Evolutionary conservation across 208 protist species (phyloP), one percentile per base, ranked within the genome.

Genomic region (Vickermania spadyakhi): DNA sequence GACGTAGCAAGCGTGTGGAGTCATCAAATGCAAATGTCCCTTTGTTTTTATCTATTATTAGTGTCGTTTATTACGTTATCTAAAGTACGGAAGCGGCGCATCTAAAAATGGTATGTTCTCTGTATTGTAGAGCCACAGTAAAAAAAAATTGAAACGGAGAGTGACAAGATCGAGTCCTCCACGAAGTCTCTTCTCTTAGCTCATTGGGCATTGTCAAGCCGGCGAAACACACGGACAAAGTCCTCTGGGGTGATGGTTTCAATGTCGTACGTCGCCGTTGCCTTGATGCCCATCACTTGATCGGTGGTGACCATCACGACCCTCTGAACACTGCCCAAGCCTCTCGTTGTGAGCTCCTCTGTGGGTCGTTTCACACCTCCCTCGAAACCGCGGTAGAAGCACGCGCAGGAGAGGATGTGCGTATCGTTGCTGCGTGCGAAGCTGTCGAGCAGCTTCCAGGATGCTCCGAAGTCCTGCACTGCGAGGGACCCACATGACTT

Each of bases 381-480:
- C 28, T 45, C 59, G 21, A 62, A 28, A 7, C 7, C 42, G 2
- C 52, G 52, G 55, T 60, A 60, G 55, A 61, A 61, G 41, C 51
- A 60, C 4, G 62, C 62, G 55, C 62, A 67, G 31, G 62, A 58
- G 62, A 67, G 31, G 27, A 67, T 67, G 3, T 28, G 27, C 3
- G 54, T 60, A 42, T 67, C 62, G 1, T 60, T 61, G 31, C 27
- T 58, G 5, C 62, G 28, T 45, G 36, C 62, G 30, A 27, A 67
- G 28, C 60, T 41, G n/a, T 53, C 26, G 5, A 63, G 41, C 3
- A 50, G 23, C 3, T 11, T 14, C 42, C 18, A 55, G 3, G 41
- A 55, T 30, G 52, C 42, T 28, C 11, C 49, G 18, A 53, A 53
- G 3, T 22, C 49, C 26, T 61, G 41, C 26, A 28, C 57, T 5